A percentile compares a stretch with the other conserved stretches of the same genome.
phyloP scores from a whole-genome alignment of 2,329 filamentous ascomycete genomes.

The Graphiopsis chlorocephala region DNA sequence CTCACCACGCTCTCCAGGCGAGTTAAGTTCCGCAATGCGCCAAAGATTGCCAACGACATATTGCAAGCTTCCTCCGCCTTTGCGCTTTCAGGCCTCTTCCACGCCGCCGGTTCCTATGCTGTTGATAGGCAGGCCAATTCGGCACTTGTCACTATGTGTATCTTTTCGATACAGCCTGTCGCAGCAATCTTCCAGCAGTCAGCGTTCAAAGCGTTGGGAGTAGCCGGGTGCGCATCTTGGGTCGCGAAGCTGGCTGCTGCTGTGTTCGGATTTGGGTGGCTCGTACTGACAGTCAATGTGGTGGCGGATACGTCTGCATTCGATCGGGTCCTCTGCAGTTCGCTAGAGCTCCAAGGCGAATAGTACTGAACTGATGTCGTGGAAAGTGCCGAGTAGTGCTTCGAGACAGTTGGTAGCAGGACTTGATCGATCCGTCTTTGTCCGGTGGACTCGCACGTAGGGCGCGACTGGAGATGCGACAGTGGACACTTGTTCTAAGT shows the following conservation, averaged over 20 bases:
- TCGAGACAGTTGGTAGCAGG: too few relatives aligned
- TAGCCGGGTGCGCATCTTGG: background rate
- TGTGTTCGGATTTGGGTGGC: background rate
- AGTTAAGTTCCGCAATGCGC: background rate
- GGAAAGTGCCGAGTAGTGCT: too few relatives aligned
- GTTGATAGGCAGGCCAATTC: background rate
- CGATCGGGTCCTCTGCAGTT: background rate
- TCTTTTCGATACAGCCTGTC: background rate
- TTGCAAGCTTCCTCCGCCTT: background rate
- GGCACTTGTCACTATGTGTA: background rate
- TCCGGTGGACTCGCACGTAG: too few relatives aligned
- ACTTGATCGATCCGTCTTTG: too few relatives aligned
- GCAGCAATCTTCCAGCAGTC: background rate
- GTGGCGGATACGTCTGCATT: background rate
- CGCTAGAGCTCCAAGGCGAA: background rate
- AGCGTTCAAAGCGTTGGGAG: background rate
- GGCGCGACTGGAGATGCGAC: too few relatives aligned
- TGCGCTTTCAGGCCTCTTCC: background rate
- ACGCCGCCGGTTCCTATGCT: background rate
- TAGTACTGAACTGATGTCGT: too few relatives aligned
- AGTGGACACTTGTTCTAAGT: too few relatives aligned
- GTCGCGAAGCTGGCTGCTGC: background rate
- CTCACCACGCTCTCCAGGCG: background rate
- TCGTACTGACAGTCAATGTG: background rate
- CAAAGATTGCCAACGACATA: background rate